Percentiles rank a stretch among this genome's conserved stretches.
These are phyloP conservation scores for Beta macrorhiza DNA, from an alignment of 179 eudicot species.

Conservation along the genomic window DNA sequence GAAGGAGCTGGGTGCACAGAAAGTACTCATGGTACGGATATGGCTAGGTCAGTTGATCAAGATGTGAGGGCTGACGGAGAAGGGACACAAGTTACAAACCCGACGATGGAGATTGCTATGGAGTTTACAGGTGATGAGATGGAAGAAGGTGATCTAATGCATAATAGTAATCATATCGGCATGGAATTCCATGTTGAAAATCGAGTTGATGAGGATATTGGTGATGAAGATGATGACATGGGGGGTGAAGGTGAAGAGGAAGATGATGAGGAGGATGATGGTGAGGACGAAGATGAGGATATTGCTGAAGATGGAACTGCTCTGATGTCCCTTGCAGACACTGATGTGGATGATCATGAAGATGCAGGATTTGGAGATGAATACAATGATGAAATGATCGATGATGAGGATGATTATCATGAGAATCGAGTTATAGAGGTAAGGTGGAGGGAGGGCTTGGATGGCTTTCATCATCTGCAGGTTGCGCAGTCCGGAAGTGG, in stretches of 20 bases:
- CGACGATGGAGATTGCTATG: slow-evolving; percentile 53
- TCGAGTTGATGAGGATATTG: slow-evolving; percentile 73
- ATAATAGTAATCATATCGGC: slow-evolving; percentile 49
- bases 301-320: slow-evolving; percentile 93
- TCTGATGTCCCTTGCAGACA: slow-evolving; percentile 92
- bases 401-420: slow-evolving; percentile 92
- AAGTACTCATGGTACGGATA: slow-evolving; percentile 37
- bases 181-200: slow-evolving; percentile 84
- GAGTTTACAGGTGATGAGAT: slow-evolving; percentile 75
- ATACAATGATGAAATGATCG: slow-evolving; percentile 88
- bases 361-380: slow-evolving; percentile 90
- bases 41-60: slow-evolving; percentile 54
- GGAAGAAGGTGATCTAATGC: slow-evolving; percentile 68
- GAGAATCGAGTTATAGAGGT: slow-evolving; percentile 95
- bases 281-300: slow-evolving; percentile 95
- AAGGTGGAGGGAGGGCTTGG: slow-evolving; percentile 98
- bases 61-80: slow-evolving; percentile 67
- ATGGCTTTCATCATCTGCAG: slow-evolving; percentile 89
- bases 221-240: slow-evolving; percentile 97
- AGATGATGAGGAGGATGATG: slow-evolving; percentile 92
- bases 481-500: slow-evolving; percentile 76
- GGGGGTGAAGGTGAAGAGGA: slow-evolving; percentile 92
- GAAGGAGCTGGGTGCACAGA: slow-evolving; percentile 43
- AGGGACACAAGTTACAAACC: slow-evolving; percentile 39
- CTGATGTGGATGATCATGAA: slow-evolving; percentile 95